These are phyloP conservation scores for Dalechampia spathulata DNA, from an alignment of 441 rosid genomes.

Conservation along the genomic window DNA sequence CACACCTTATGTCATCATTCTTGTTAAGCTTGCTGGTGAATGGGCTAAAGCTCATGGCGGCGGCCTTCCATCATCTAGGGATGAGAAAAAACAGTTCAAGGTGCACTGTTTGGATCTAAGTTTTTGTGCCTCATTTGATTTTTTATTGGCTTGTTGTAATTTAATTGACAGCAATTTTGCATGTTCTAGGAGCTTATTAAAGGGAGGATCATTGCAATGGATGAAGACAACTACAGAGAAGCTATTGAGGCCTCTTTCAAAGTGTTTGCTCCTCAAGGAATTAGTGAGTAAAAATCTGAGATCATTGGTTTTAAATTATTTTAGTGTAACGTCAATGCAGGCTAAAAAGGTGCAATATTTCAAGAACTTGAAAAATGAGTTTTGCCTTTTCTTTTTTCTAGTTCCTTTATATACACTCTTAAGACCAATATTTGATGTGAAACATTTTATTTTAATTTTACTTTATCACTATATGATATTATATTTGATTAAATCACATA, in stretches of 20 bases:
- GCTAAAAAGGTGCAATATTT: too few species aligned
- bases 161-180: conserved; percentile 19
- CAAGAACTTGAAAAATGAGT: too few species aligned
- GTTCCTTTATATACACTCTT: too few species aligned
- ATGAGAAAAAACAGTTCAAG: conserved; percentile 87
- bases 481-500: too few species aligned
- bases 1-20: conserved; percentile 80
- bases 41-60: conserved; percentile 69
- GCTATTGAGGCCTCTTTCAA: conserved; percentile 78
- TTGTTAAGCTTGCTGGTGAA: conserved; percentile 72
- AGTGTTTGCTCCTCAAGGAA: conserved; percentile 80
- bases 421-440: too few species aligned
- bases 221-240: conserved; percentile 92
- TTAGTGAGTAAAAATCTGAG: conserved; percentile 49
- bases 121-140: conserved; percentile 15
- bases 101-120: conserved; percentile 23
- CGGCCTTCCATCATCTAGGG: conserved; percentile 69
- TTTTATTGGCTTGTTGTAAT: too few species aligned
- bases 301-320: conserved; percentile 7
- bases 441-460: too few species aligned
- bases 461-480: too few species aligned
- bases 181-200: conserved; percentile 66
- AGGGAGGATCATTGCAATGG: conserved; percentile 54
- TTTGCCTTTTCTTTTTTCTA: too few species aligned
- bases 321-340: too few species aligned